phyloP scores from a whole-genome alignment of 176 grass and related monocot species.

The Oryza coarctata region DNA sequence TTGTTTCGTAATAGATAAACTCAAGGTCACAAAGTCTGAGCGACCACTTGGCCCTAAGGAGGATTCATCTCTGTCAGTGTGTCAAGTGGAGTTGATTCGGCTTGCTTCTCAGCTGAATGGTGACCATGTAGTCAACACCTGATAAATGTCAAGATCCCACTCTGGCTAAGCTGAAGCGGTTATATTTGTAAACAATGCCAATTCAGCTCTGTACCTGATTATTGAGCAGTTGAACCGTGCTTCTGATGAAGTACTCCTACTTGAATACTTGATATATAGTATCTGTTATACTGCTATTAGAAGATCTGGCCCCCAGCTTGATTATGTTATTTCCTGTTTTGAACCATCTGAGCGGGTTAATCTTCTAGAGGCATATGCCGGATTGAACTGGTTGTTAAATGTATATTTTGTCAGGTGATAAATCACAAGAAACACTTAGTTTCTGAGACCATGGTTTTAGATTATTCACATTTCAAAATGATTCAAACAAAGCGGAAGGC shows the following conservation, averaged over 20 bases:
- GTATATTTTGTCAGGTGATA: background rate
- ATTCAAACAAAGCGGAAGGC: too few relatives aligned
- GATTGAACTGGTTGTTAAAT: background rate
- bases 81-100: constrained; percentile 94
- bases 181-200: constrained; percentile 14
- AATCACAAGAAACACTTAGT: background rate
- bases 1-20: constrained; percentile 54
- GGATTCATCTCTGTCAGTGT: constrained; percentile 71
- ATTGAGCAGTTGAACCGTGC: constrained; percentile 39
- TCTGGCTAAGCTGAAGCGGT: constrained; percentile 10
- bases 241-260: constrained; percentile 7
- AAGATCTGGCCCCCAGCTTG: background rate
- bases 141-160: constrained; percentile 26
- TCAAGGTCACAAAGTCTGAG: constrained; percentile 73
- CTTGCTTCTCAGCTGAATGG: constrained; percentile 91
- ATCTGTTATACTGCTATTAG: too few relatives aligned
- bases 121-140: constrained; percentile 87
- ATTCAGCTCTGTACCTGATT: constrained; percentile 43
- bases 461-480: background rate
- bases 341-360: background rate
- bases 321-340: background rate
- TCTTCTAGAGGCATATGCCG: background rate
- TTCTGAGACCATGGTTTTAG: background rate
- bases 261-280: too few relatives aligned
- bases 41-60: constrained; percentile 83